phyloP scores from a whole-genome alignment of 306 rosid species.

The Ceratonia siliqua region DNA sequence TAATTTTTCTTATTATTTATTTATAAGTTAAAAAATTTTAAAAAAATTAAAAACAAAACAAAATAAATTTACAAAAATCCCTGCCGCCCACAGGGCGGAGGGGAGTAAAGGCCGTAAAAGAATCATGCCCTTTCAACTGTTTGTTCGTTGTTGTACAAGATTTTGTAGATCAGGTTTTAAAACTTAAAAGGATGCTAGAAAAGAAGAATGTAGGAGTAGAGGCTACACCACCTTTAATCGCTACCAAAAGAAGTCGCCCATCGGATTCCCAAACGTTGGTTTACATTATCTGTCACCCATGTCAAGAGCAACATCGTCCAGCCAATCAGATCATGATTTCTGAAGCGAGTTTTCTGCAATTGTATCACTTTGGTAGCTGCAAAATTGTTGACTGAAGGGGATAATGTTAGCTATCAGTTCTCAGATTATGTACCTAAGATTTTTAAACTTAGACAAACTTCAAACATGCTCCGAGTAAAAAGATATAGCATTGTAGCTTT shows the following conservation, averaged over 20 bases:
- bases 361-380: constrained; percentile 27
- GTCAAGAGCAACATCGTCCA: constrained; percentile 41
- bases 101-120: too few relatives aligned
- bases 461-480: too few relatives aligned
- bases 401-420: too few relatives aligned
- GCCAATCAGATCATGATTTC: constrained; percentile 57
- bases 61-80: too few relatives aligned
- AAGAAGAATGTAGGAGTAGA: constrained; percentile 42
- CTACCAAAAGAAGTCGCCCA: constrained; percentile 36
- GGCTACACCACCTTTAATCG: constrained; percentile 50
- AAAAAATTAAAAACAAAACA: too few relatives aligned
- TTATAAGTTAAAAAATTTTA: too few relatives aligned
- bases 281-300: constrained; percentile 43
- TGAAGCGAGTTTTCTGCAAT: constrained; percentile 37
- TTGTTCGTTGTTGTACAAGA: constrained; percentile 62
- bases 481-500: too few relatives aligned
- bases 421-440: too few relatives aligned
- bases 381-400: constrained; percentile 6
- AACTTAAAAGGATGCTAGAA: constrained; percentile 43
- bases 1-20: too few relatives aligned
- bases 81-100: too few relatives aligned
- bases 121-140: constrained; percentile 64
- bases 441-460: too few relatives aligned
- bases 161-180: constrained; percentile 60
- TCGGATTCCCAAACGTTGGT: constrained; percentile 45